phyloP scores from a whole-genome alignment of 78 protist genomes.

The Chrysochromulina parva region DNA sequence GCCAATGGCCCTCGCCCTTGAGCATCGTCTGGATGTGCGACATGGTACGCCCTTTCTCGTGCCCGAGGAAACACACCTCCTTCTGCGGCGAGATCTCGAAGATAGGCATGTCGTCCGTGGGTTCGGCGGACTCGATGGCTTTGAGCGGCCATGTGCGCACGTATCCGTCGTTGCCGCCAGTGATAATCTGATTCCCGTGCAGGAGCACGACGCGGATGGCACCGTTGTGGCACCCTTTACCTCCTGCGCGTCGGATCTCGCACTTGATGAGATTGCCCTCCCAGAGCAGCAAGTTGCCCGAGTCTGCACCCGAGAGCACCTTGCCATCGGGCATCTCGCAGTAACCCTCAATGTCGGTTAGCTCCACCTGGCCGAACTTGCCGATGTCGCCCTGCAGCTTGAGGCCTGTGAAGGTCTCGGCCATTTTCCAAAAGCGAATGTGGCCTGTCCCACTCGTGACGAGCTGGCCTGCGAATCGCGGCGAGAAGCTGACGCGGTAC shows the following conservation, averaged over 20 bases:
- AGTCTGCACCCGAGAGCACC: conserved; percentile 77
- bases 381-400: conserved; percentile 76
- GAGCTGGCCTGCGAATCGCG: conserved; percentile 47
- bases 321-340: conserved; percentile 74
- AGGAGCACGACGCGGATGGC: conserved; percentile 44
- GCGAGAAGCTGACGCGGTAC: not conserved
- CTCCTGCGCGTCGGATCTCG: conserved; percentile 33
- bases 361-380: conserved; percentile 84
- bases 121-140: conserved; percentile 62
- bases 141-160: conserved; percentile 61
- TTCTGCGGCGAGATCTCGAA: conserved; percentile 5
- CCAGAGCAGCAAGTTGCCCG: conserved; percentile 85
- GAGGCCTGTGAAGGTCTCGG: conserved; percentile 88
- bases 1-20: not conserved
- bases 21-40: conserved; percentile 39
- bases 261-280: conserved; percentile 73
- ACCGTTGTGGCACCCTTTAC: conserved; percentile 61
- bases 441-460: conserved; percentile 77
- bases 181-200: conserved; percentile 35
- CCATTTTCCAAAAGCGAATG: conserved; percentile 86
- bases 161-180: conserved; percentile 82
- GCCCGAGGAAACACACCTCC: not conserved
- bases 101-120: conserved; percentile 9
- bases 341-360: conserved; percentile 74
- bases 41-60: not conserved